Evolutionary conservation across 352 stramenopile species (phyloP).

Genomic region (Pythium vanterpoolii): DNA sequence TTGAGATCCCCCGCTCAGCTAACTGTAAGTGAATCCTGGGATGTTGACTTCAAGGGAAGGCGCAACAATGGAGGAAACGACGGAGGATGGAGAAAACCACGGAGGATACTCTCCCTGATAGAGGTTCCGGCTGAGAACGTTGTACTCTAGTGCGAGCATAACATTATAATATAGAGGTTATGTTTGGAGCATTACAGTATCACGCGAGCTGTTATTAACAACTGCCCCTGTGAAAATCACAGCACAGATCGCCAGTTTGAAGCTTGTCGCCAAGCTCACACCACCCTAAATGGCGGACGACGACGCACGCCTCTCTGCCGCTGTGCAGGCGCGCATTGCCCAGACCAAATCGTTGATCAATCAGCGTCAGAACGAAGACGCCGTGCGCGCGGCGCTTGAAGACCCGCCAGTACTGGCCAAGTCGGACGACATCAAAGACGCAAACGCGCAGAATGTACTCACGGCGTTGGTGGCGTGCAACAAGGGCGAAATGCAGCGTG

Average conservation of each 20-base stretch:
- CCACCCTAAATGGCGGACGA: constrained; percentile 43
- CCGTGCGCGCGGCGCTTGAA: constrained; percentile 64
- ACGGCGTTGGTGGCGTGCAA: constrained; percentile 73
- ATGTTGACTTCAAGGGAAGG: too few species aligned
- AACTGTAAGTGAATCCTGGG: too few species aligned
- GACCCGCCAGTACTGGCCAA: constrained; percentile 69
- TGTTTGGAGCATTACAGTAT: too few species aligned
- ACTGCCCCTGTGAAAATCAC: too few species aligned
- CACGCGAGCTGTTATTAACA: background rate
- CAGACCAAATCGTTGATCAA: constrained; percentile 69
- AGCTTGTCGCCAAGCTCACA: constrained; percentile 1
- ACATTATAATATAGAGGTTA: background rate
- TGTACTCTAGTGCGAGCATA: background rate
- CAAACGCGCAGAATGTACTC: constrained; percentile 82
- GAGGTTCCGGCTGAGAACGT: background rate
- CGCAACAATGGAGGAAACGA: too few species aligned
- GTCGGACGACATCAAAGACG: constrained; percentile 56
- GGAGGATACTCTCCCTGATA: background rate
- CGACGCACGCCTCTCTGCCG: constrained; percentile 46
- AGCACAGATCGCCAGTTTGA: constrained; percentile 22
- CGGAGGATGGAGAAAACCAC: too few species aligned
- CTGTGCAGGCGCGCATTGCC: constrained; percentile 56
- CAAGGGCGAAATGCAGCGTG: constrained; percentile 84
- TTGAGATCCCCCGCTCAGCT: too few species aligned
- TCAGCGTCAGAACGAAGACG: constrained; percentile 80